Conservation (phyloP, 2,329 filamentous ascomycete species). For the Mollisia scopiformis region DNA sequence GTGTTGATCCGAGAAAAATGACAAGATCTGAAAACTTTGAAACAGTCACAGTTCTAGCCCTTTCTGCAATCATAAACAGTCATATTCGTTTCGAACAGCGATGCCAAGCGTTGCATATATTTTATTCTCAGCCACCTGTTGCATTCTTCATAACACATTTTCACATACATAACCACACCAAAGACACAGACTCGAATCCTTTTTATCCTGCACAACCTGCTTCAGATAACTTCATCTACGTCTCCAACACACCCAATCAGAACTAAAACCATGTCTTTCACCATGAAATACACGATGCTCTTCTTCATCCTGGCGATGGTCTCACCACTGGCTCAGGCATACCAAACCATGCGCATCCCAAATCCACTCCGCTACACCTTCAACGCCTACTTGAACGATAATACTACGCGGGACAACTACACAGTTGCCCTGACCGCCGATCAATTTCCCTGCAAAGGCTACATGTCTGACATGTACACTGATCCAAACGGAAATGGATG, state of each 20-base stretch:
- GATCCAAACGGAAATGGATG: not conserved
- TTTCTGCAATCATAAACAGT: not conserved
- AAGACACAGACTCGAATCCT: not conserved
- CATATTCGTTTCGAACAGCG: not conserved
- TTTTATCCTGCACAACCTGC: not conserved
- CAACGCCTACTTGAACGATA: not conserved
- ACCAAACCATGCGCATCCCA: not conserved
- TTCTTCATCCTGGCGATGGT: not conserved
- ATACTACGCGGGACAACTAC: not conserved
- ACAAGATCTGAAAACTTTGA: no score
- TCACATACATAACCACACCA: not conserved
- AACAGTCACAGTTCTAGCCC: not conserved
- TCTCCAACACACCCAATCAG: not conserved
- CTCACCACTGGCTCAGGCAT: not conserved
- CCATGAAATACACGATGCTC: not conserved
- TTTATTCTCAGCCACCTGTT: not conserved
- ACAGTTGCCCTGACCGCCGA: not conserved
- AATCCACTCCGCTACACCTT: not conserved
- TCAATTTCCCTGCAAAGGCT: conserved; percentile 3
- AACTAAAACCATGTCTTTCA: not conserved
- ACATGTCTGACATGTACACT: not conserved
- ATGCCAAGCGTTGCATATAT: not conserved
- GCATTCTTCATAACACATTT: not conserved
- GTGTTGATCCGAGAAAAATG: not conserved
- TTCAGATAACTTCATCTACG: not conserved